Percentiles rank a stretch among this genome's conserved stretches.
These are phyloP conservation scores for Aspergillus chevalieri DNA, from an alignment of 2,329 filamentous ascomycete species.

Conservation along the genomic window DNA sequence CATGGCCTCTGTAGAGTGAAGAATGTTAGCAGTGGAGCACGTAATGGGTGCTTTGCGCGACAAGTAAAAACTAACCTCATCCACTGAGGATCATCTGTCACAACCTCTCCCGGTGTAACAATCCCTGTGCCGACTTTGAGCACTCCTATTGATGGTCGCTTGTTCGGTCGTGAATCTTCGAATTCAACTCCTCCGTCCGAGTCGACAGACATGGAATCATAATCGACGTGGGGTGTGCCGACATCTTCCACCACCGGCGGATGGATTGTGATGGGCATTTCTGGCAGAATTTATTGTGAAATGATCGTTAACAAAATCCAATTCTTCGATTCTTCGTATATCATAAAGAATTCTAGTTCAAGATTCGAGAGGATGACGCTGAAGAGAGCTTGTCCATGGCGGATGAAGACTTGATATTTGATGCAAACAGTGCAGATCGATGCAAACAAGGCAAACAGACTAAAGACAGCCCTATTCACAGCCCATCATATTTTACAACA, in stretches of 20 bases:
- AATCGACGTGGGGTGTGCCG: constrained; percentile 36
- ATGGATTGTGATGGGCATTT: constrained; percentile 56
- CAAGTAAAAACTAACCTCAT: constrained; percentile 54
- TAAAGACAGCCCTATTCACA: too few species aligned
- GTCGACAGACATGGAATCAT: constrained; percentile 46
- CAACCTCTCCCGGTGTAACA: constrained; percentile 80
- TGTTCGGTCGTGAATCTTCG: constrained; percentile 29
- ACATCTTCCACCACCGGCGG: constrained; percentile 41
- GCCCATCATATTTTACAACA: too few species aligned
- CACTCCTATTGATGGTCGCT: constrained; percentile 29
- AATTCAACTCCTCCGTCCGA: constrained; percentile 37
- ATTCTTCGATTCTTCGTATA: not conserved
- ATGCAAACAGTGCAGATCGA: not conserved
- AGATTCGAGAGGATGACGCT: not conserved
- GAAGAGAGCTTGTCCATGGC: not conserved
- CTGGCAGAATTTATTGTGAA: not conserved
- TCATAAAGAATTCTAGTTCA: not conserved
- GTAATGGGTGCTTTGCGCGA: not conserved
- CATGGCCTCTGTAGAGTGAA: constrained; percentile 66
- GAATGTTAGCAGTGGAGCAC: not conserved
- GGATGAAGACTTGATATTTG: not conserved
- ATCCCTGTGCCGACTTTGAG: constrained; percentile 44
- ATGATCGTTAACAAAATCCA: not conserved
- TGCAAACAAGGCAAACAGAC: not conserved
- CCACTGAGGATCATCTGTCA: constrained; percentile 92